Evolutionary conservation across 495 filamentous ascomycete genomes (phyloP).

Genomic region (Beverwykella pulmonaria): DNA sequence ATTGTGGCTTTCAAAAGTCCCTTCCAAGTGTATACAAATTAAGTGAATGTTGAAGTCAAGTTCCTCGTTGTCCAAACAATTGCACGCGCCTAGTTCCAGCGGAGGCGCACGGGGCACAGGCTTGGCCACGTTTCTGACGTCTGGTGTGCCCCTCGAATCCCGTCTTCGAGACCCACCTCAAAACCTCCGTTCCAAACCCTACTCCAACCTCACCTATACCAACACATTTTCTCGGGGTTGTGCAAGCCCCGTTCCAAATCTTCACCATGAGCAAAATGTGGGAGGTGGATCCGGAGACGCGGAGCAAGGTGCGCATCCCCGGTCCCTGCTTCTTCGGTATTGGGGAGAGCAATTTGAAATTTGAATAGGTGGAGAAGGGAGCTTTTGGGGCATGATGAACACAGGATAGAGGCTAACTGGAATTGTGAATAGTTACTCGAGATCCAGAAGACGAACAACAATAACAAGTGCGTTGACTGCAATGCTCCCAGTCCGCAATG

Average conservation of each 20-base stretch:
- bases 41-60: neutral
- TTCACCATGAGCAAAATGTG: conserved; percentile 67
- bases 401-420: conserved; percentile 1
- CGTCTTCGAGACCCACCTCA: conserved; percentile 7
- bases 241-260: neutral
- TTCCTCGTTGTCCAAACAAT: neutral
- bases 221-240: neutral
- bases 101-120: neutral
- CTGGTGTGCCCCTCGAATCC: conserved; percentile 20
- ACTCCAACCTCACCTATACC: neutral
- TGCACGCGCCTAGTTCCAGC: neutral
- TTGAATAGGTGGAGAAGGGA: neutral
- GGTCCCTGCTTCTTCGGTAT: neutral
- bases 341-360: neutral
- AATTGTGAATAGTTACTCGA: conserved; percentile 65
- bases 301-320: conserved; percentile 70
- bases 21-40: neutral
- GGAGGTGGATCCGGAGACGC: conserved; percentile 96
- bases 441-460: conserved; percentile 83
- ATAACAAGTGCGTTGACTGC: conserved; percentile 91
- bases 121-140: conserved; percentile 34
- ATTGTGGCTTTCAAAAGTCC: neutral
- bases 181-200: neutral
- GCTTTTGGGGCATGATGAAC: neutral
- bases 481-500: conserved; percentile 94